Evolutionary conservation across 2,329 filamentous ascomycete species (phyloP), one percentile per base, ranked within the genome.

Genomic region (Ceratocystis eucalypticola): DNA sequence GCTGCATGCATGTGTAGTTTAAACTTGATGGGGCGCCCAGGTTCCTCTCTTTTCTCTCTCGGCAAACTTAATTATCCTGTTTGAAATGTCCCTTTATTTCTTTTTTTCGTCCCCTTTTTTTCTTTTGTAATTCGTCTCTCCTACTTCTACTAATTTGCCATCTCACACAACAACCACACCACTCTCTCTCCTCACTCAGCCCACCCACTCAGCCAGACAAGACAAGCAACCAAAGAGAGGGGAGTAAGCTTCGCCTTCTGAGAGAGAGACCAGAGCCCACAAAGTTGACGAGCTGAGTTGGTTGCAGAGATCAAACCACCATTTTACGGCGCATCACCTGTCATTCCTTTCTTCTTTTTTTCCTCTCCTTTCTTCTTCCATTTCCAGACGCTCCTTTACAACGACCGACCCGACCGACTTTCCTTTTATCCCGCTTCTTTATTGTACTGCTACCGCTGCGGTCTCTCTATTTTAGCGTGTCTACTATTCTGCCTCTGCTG

Each of bases 31-130:
- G 53, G 46, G n/a, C 10, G 53, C 53, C 25, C 53, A 33, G 25
- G 12, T 37, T 59, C 25, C 46, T n/a, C 22, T 50, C 46, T 50
- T n/a, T 22, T 20, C 22, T n/a, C 22, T n/a, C 22, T 59, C 25
- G 25, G 53, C 53, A 59, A 7, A 30, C 53, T 25, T 53, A 25
- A 53, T 53, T 22, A 30, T 59, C 37, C 37, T 41, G 8, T 59
- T n/a, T 17, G 20, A 30, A 33, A 25, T 59, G 53, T 59, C 53
- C 53, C 53, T 59, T 59, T 33, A 20, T 63, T 46, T 53, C 20
- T 50, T 63, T 53, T 62, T 46, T 48, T 62, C 17, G 37, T 15
- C 20, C 45, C n/a, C 59, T 62, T 61, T 63, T 50, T 57, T 44
- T 25, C 44, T 61, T 25, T 22, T 59, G 20, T 22, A 17, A 10